phyloP scores from a whole-genome alignment of 805 yeast species.

The Kazachstania psychrophila region DNA sequence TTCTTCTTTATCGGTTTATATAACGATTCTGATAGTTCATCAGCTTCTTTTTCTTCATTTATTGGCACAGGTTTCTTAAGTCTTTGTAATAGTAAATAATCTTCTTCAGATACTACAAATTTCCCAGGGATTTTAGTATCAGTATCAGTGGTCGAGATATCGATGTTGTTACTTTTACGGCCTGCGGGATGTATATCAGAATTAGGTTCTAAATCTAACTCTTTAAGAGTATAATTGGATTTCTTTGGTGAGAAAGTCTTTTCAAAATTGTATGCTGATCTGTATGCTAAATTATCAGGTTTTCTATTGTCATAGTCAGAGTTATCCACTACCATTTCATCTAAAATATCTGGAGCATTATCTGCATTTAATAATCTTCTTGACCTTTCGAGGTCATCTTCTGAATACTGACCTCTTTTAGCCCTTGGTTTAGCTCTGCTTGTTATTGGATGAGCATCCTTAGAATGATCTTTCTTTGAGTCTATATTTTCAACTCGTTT shows the following conservation, averaged over 20 bases:
- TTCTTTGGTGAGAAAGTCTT: slow-evolving; percentile 23
- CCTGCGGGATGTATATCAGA: too few relatives aligned
- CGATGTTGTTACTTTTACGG: too few relatives aligned
- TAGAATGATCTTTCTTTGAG: neutral
- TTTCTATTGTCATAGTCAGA: neutral
- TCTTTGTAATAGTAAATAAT: slow-evolving; percentile 19
- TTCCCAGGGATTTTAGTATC: neutral
- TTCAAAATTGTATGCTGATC: slow-evolving; percentile 28
- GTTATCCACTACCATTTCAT: neutral
- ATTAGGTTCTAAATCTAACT: slow-evolving; percentile 5
- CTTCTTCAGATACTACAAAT: slow-evolving; percentile 22
- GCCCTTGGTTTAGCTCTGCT: neutral
- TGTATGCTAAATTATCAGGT: slow-evolving; percentile 14
- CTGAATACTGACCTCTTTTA: neutral
- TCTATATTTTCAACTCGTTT: slow-evolving; percentile 24
- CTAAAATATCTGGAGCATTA: neutral
- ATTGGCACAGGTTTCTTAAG: slow-evolving; percentile 8
- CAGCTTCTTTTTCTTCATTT: neutral
- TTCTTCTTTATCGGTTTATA: neutral
- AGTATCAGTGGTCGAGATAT: too few relatives aligned
- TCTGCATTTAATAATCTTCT: slow-evolving; percentile 1
- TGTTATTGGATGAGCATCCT: neutral
- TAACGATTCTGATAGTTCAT: neutral
- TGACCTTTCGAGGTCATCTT: slow-evolving; percentile 2
- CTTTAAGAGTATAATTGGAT: slow-evolving; percentile 4